Evolutionary conservation across 768 basidiomycete species (phyloP).

Genomic region (Phanerodontia chrysosporium): DNA sequence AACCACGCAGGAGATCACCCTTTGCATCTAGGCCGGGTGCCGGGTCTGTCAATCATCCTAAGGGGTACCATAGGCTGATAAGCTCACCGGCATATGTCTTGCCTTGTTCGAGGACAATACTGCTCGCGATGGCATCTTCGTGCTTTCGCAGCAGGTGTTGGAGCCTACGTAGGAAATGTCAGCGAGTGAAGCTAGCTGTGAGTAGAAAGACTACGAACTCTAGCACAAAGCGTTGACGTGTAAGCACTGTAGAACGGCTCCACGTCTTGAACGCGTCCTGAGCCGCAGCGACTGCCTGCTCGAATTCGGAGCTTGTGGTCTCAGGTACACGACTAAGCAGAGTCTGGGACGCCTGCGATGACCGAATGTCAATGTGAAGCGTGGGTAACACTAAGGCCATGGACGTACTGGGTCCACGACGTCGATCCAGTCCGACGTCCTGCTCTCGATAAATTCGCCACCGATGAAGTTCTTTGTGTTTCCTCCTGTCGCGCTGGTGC

Average conservation of each 20-base stretch:
- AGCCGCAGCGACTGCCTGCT: constrained; percentile 78
- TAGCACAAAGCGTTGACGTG: constrained; percentile 82
- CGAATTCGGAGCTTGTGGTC: constrained; percentile 77
- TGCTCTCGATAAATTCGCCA: constrained; percentile 86
- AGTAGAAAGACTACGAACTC: constrained; percentile 56
- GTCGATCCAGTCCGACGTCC: constrained; percentile 75
- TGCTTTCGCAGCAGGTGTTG: constrained; percentile 85
- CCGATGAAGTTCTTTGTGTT: constrained; percentile 90
- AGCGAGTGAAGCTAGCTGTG: background rate
- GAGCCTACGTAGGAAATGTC: constrained; percentile 44
- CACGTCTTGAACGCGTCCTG: constrained; percentile 84
- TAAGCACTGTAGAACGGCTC: constrained; percentile 80
- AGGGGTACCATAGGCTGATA: background rate
- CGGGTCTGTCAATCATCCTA: background rate
- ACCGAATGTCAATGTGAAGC: background rate
- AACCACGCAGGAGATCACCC: constrained; percentile 88
- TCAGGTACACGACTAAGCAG: constrained; percentile 87
- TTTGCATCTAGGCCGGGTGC: constrained; percentile 67
- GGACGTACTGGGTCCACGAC: constrained; percentile 80
- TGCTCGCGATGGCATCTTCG: constrained; percentile 78
- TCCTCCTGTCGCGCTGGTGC: constrained; percentile 81
- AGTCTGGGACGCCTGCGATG: constrained; percentile 78
- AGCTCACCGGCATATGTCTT: constrained; percentile 79
- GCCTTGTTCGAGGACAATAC: constrained; percentile 93
- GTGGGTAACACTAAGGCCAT: background rate